A percentile compares a stretch with the other conserved stretches of the same genome.
Conservation (phyloP, 257 asterid species). For the Capsicum rhomboideum region DNA sequence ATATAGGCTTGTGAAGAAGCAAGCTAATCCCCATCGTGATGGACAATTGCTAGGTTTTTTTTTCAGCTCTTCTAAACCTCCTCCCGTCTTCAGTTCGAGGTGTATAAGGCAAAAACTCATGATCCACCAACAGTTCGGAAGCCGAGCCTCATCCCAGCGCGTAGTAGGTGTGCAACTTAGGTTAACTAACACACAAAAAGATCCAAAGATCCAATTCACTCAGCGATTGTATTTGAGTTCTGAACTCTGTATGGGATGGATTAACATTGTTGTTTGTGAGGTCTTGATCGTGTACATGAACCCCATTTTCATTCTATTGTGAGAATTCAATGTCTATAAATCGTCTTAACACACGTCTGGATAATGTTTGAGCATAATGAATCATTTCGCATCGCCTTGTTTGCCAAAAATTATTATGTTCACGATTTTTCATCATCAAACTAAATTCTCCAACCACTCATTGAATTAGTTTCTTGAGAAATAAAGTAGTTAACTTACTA, state of each 20-base stretch:
- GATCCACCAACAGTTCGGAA: constrained; percentile 3
- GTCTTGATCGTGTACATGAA: not conserved
- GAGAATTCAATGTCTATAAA: not conserved
- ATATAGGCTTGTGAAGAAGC: not conserved
- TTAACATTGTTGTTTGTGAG: not conserved
- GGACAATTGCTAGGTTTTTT: not conserved
- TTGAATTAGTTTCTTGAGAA: not conserved
- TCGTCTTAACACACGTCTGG: not conserved
- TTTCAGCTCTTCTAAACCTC: not conserved
- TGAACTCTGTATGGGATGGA: not conserved
- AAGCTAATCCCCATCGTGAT: not conserved
- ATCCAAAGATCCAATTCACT: not conserved
- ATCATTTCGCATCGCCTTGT: not conserved
- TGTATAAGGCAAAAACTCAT: constrained; percentile 2
- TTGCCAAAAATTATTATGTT: not conserved
- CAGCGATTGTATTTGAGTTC: not conserved
- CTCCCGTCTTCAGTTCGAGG: not conserved
- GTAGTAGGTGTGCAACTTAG: not conserved
- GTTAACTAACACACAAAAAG: not conserved
- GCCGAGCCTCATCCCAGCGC: not conserved
- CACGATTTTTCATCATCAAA: not conserved
- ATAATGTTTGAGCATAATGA: not conserved
- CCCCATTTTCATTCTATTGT: not conserved
- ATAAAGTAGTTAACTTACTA: not conserved
- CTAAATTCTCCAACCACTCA: not conserved